Base-by-base conservation (phyloP, 2,329 filamentous ascomycete genomes). In the Claviceps sp. region DNA sequence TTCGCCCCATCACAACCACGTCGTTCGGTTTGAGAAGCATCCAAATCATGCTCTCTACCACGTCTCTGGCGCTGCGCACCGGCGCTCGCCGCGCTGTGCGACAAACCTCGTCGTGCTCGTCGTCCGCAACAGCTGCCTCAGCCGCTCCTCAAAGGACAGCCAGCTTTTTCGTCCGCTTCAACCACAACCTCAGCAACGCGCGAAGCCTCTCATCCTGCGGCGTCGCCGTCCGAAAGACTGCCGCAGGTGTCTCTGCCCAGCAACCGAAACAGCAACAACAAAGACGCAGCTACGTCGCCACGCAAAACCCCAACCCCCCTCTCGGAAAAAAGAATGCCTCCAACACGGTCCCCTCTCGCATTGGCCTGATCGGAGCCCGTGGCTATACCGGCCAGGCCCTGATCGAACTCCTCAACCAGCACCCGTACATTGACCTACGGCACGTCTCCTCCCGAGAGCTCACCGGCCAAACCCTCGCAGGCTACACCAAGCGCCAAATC, bases 401-500 rank as follows among this genome's bases (percentile, higher is more conserved):
- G 47, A 89, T 97, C 61, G 84, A 82, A 55, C 80, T 98, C 19
- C 75, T 98, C 48, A 93, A 95, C 70, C 72, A 80, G 38, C 93
- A 97, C 70, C 89, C 89, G 14, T 80, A 87, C 68, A 85, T 97
- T 77, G 90, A 96, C 59, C 81, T 97, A 50, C 80, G 82, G 47
- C 85, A 96, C 64, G 91, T 97, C 45, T 96, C 89, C 2, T 97
- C 91, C 14, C 88, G 93, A 62, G 91, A 97, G 70, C 79, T 97
- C 48, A 84, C 80, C 5, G 93, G 93, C 41, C 84, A 93, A 72
- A 82, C 87, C 68, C 80, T 97, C 19, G 75, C 91, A 68, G 90
- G 89, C 34, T 98, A 98, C 68, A 82, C 81, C 62, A 97, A 96
- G 78, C 82, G 86, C 57, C 82, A 94, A 55, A 87, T 98, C 59